Evolutionary conservation across 805 yeast species (phyloP).

Genomic region (Priceomyces castillae): DNA sequence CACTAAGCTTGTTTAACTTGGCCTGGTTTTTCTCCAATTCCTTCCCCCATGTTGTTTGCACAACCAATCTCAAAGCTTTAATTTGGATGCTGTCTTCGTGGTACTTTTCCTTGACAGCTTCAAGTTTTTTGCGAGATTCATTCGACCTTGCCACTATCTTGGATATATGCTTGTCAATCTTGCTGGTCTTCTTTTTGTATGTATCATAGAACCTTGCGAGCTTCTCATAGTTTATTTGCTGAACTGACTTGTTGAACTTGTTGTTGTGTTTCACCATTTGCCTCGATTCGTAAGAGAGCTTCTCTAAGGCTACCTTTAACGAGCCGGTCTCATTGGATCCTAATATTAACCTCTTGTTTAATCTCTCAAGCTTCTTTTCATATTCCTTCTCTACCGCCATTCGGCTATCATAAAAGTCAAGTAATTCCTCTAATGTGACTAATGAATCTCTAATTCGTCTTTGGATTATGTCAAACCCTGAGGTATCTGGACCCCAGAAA

Average conservation of each 20-base stretch:
- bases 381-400: slow-evolving; percentile 73
- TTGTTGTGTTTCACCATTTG: slow-evolving; percentile 57
- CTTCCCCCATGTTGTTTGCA: slow-evolving; percentile 67
- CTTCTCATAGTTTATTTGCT: slow-evolving; percentile 47
- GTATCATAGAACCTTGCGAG: slow-evolving; percentile 50
- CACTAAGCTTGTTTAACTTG: slow-evolving; percentile 51
- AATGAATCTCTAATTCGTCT: slow-evolving; percentile 58
- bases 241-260: slow-evolving; percentile 50
- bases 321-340: slow-evolving; percentile 63
- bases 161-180: slow-evolving; percentile 55
- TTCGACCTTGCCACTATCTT: slow-evolving; percentile 51
- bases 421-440: slow-evolving; percentile 45
- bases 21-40: slow-evolving; percentile 62
- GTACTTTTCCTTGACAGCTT: slow-evolving; percentile 45
- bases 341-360: slow-evolving; percentile 45
- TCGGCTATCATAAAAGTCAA: slow-evolving; percentile 39
- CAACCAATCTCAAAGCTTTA: slow-evolving; percentile 58
- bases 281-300: slow-evolving; percentile 55
- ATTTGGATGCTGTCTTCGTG: slow-evolving; percentile 57
- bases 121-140: slow-evolving; percentile 34
- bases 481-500: slow-evolving; percentile 61
- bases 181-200: slow-evolving; percentile 52
- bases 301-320: slow-evolving; percentile 56
- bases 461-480: slow-evolving; percentile 55
- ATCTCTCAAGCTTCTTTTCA: slow-evolving; percentile 48